Base-by-base conservation (phyloP, 2,329 filamentous ascomycete species). In the Penicillium sp. region DNA sequence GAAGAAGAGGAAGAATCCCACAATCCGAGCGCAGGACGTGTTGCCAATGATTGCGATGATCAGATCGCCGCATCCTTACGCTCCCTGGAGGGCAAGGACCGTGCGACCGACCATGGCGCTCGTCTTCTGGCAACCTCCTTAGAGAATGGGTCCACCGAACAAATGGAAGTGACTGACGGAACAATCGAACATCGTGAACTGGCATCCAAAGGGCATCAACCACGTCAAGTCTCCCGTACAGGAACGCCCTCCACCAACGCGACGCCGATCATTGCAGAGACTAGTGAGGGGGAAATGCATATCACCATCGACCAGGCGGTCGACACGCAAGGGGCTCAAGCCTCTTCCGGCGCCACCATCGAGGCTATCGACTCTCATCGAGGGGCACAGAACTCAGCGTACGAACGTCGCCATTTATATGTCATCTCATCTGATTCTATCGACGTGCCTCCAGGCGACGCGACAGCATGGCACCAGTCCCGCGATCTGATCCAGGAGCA, bases 131-230 rank as follows among this genome's bases (percentile, higher is more conserved):
- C 55, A 13, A 54, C 58, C 34, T 59, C 60, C 29, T 33, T 59
- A 13, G 54, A 46, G 24, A 60, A 62, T 51, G 44, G 42, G 36
- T 41, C 52, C 11, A 47, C 57, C 45, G 47, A 57, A 4, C 52
- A 59, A 8, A 26, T 52, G 7, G 63, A 68, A 47, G 45, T 63
- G 3, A 62, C 69, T 35, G 66, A 68, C 50, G 66, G 61, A 8
- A 61, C 56, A 39, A 65, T 53, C 33, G 65, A 66, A 42, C 61
- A 62, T 47, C 62, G 63, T 5, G 63, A 50, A 44, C 43, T 60
- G 45, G 53, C 56, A 25, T 57, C 51, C 43, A 52, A 56, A 13
- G 53, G 60, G 36, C 61, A 66, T 44, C 59, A 64, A 47, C 66
- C 66, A 12, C 63, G 56, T 47, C 60, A 61, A 38, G 63, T 58